Conservation (phyloP, 257 asterid species). For the Osmanthus fragrans region DNA sequence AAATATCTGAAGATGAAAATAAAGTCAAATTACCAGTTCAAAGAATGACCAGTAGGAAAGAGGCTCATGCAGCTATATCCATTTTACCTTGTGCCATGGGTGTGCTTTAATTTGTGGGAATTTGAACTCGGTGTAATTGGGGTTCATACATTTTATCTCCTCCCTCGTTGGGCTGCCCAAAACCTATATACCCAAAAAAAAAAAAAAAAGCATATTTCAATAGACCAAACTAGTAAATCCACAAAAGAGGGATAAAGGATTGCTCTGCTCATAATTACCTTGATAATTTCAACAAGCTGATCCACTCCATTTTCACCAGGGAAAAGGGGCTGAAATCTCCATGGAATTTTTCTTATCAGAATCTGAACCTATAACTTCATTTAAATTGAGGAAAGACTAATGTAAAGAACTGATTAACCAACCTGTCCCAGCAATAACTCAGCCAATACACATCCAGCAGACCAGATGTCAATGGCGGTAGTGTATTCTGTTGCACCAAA, state of each 20-base stretch:
- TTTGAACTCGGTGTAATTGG: constrained; percentile 51
- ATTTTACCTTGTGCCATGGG: constrained; percentile 60
- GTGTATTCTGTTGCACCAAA: constrained; percentile 63
- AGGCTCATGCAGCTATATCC: neutral
- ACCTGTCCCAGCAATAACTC: constrained; percentile 62
- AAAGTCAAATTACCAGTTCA: constrained; percentile 15
- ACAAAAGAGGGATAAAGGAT: neutral
- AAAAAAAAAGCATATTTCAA: neutral
- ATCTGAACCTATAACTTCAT: constrained; percentile 6
- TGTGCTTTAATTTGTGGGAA: constrained; percentile 60
- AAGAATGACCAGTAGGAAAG: neutral
- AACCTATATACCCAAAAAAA: constrained; percentile 29
- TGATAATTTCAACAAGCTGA: constrained; percentile 62
- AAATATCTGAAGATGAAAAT: constrained; percentile 37
- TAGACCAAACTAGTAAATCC: neutral
- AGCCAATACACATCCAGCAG: constrained; percentile 61
- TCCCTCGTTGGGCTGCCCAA: constrained; percentile 66
- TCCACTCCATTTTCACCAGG: constrained; percentile 71
- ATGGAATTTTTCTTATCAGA: constrained; percentile 11
- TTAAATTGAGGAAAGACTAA: neutral
- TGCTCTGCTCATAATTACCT: constrained; percentile 32
- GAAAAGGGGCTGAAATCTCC: constrained; percentile 51
- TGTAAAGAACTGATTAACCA: constrained; percentile 19
- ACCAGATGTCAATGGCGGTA: constrained; percentile 66
- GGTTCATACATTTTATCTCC: constrained; percentile 67